Base-by-base conservation (phyloP, 1,284 basidiomycete species). In the Athelia sp. region DNA sequence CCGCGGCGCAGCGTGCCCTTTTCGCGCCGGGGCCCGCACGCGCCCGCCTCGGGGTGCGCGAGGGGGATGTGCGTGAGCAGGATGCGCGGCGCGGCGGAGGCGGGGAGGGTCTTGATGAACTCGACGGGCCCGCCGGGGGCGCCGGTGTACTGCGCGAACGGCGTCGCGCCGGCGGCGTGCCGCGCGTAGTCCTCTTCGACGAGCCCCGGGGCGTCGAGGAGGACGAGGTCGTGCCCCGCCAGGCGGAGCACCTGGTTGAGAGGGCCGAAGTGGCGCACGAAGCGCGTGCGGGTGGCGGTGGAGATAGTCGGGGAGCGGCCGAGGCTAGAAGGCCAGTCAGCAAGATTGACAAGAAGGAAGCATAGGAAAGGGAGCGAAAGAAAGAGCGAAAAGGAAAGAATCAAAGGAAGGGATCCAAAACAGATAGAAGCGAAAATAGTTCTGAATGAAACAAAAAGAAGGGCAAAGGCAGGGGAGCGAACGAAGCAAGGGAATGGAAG, bases 1-100 rank as follows among this genome's bases (percentile, higher is more conserved):
- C 88, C 89, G 56, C 87, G 79, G 15, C 73, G 72, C 53, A 94
- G 89, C 3, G 79, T 72, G 1, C 87, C 85, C 40, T 70, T 73
- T 63, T 94, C 91, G 48, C 92, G 75, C 24, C 83, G 58, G 1
- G 85, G 82, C 2, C 93, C 93, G 62, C 93, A 95, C 1, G 69
- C 67, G 0, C 85, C 80, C 2, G 74, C 74, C 46, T 84, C 83
- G 1, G 87, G 79, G 35, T 93, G 77, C 13, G 81, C 78, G 4
- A 95, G 73, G 4, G 93, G 92, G 45, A 94, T 90, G 61, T 95
- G 92, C 15, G 82, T 84, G 47, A 95, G 76, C 26, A 95, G 69
- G 32, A 95, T 75, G 26, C 26, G 26, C 26, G 26, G 26, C 6
- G 13, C 26, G 26, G 4, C 26, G 4, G 26, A 4, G 4, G 79